Percentiles rank a stretch among this genome's conserved stretches.
Conservation (phyloP, 805 yeast species). For the Yarrowia yakushimensis region DNA sequence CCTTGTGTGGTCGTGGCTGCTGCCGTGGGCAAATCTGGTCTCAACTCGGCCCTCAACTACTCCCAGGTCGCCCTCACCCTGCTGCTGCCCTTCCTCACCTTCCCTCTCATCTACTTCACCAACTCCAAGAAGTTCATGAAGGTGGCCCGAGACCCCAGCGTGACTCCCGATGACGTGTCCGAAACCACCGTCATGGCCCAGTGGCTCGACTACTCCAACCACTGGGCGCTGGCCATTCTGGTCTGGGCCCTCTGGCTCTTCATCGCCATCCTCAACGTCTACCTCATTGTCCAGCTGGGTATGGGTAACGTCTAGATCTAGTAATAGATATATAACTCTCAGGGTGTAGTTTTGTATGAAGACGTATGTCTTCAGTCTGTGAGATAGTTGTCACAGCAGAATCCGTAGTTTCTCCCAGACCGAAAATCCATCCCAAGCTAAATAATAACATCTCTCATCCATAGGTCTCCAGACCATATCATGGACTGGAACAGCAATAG, state of each 20-base stretch:
- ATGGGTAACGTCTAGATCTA: conserved; percentile 40
- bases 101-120: conserved; percentile 82
- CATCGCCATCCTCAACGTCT: conserved; percentile 67
- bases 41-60: conserved; percentile 70
- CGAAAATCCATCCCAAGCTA: too few relatives aligned
- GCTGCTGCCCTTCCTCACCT: conserved; percentile 76
- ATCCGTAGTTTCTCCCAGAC: too few relatives aligned
- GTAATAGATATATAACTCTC: too few relatives aligned
- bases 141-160: conserved; percentile 24
- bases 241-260: conserved; percentile 66
- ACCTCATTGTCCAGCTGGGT: conserved; percentile 50
- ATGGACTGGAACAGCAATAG: too few relatives aligned
- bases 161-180: not conserved
- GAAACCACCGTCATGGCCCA: conserved; percentile 16
- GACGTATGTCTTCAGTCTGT: too few relatives aligned
- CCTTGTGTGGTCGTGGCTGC: conserved; percentile 76
- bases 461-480: too few relatives aligned
- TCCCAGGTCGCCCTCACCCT: conserved; percentile 82
- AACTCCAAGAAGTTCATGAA: conserved; percentile 65
- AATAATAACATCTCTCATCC: too few relatives aligned
- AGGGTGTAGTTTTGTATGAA: too few relatives aligned
- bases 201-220: conserved; percentile 46
- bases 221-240: conserved; percentile 50
- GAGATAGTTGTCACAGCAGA: too few relatives aligned
- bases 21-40: conserved; percentile 68